Percentiles rank a stretch among this genome's conserved stretches.
Evolutionary conservation across 371 early-diverging fungal genomes (phyloP).

Genomic region (Mortierella sp.): DNA sequence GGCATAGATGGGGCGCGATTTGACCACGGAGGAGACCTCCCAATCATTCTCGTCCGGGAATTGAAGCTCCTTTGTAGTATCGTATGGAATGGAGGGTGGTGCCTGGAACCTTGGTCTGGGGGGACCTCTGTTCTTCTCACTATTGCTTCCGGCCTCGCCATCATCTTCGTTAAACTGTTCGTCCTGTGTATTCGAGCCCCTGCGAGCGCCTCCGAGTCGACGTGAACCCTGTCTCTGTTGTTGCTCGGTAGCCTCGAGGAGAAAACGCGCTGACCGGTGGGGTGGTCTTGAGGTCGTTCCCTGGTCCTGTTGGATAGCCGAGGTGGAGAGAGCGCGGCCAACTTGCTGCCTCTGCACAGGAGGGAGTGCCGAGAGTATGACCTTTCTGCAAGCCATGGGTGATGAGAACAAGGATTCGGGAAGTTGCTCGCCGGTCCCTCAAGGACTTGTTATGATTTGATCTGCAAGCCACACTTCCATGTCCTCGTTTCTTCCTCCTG

Average conservation of each 20-base stretch:
- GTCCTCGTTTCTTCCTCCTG: neutral
- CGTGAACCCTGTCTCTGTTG: slow-evolving; percentile 1
- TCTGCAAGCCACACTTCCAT: neutral
- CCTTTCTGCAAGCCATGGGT: slow-evolving; percentile 26
- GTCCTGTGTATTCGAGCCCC: neutral
- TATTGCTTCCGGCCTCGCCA: neutral
- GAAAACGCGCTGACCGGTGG: slow-evolving; percentile 28
- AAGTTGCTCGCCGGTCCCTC: no score
- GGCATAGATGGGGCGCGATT: slow-evolving; percentile 36
- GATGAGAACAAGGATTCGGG: neutral
- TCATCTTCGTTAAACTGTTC: neutral
- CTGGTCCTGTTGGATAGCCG: slow-evolving; percentile 17
- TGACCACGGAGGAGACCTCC: slow-evolving; percentile 41
- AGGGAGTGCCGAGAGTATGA: slow-evolving; percentile 1
- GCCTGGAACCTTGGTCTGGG: slow-evolving; percentile 32
- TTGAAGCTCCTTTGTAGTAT: slow-evolving; percentile 33
- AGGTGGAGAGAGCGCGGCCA: slow-evolving; percentile 14
- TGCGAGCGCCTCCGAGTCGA: neutral
- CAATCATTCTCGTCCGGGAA: slow-evolving; percentile 39
- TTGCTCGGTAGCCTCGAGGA: slow-evolving; percentile 26
- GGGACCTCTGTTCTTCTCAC: neutral
- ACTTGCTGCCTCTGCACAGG: slow-evolving; percentile 16
- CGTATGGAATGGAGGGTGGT: slow-evolving; percentile 27
- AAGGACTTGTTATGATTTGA: no score
- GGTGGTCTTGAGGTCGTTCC: slow-evolving; percentile 8